Evolutionary conservation across 495 filamentous ascomycete genomes (phyloP).

Genomic region (Neurospora tetraspora): DNA sequence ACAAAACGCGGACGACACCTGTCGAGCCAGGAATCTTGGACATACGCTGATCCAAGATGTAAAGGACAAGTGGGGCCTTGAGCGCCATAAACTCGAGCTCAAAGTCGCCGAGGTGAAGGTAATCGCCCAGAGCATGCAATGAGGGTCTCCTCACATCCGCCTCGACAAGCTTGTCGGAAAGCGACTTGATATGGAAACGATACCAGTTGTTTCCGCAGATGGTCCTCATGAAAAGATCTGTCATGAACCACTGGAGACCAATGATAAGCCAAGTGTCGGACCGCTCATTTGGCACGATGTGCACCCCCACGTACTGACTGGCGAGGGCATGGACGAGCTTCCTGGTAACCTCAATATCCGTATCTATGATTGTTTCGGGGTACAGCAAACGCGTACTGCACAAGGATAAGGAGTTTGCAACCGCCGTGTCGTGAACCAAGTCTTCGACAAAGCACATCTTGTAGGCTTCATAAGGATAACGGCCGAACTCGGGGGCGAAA

Average conservation of each 20-base stretch:
- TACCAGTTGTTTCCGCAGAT: slow-evolving; percentile 93
- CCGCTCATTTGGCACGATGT: slow-evolving; percentile 68
- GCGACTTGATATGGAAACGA: slow-evolving; percentile 77
- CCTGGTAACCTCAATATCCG: slow-evolving; percentile 66
- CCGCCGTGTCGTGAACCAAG: slow-evolving; percentile 55
- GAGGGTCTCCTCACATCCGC: slow-evolving; percentile 75
- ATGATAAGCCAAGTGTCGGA: slow-evolving; percentile 87
- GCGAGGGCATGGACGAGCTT: slow-evolving; percentile 73
- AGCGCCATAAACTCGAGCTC: slow-evolving; percentile 83
- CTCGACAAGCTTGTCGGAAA: slow-evolving; percentile 71
- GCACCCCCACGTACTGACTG: slow-evolving; percentile 89
- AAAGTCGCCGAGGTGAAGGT: slow-evolving; percentile 67
- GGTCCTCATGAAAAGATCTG: slow-evolving; percentile 78
- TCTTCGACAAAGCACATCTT: slow-evolving; percentile 94
- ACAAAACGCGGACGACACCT: slow-evolving; percentile 76
- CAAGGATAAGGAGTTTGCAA: slow-evolving; percentile 73
- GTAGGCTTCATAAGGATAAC: slow-evolving; percentile 79
- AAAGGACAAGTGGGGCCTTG: slow-evolving; percentile 85
- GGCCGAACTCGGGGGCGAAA: slow-evolving; percentile 73
- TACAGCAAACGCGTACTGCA: slow-evolving; percentile 82
- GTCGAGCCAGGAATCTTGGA: slow-evolving; percentile 76
- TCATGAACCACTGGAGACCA: slow-evolving; percentile 87
- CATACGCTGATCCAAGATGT: slow-evolving; percentile 83
- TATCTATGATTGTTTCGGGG: slow-evolving; percentile 70
- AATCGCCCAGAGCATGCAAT: slow-evolving; percentile 65